Base-by-base conservation (phyloP, 768 basidiomycete species). In the Rhodotorula kratochvilovae region DNA sequence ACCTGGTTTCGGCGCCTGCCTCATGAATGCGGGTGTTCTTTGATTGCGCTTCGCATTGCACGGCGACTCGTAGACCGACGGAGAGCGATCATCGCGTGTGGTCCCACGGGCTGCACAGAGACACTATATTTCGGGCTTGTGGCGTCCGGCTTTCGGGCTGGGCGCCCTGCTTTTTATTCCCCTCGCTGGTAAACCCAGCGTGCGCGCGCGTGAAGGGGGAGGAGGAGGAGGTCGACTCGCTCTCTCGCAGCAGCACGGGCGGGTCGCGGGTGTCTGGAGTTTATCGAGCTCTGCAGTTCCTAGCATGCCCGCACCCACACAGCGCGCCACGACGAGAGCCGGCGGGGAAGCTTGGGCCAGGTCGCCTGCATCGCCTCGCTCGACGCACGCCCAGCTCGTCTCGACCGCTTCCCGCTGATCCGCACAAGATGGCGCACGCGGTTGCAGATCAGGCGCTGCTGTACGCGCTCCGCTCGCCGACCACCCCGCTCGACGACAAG, bases 1-100 rank as follows among this genome's bases (percentile, higher is more conserved):
- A 71, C 70, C 70, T 71, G 70, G 70, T 54, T 55, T 63, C 61
- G 65, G 39, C n/a, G 29, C 4, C 21, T 45, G 39, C 46, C 70
- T 71, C 70, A 71, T 2, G 70, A 71, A 71, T 71, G 54, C 48
- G 48, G 13, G 2, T 19, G 55, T 51, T 35, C 70, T 59, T 57
- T 54, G 57, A 60, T 51, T 55, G 65, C 51, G n/a, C 70, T 66
- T 61, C 70, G 70, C 70, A 66, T 71, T 67, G 70, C 70, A 71
- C 70, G 70, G 70, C 70, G 66, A 67, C 66, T 67, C 55, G 39
- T 21, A 71, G 70, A 57, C 70, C 70, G 63, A 66, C 70, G 70
- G 65, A 56, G 70, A 15, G 59, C 65, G 53, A 36, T 60, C 63
- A 60, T 61, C 56, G 70, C 60, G 65, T 71, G 65, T 63, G 61